Evolutionary conservation across 1,139 yeast species (phyloP), one percentile per base, ranked within the genome.

Genomic region (Blastobotrys elegans): DNA sequence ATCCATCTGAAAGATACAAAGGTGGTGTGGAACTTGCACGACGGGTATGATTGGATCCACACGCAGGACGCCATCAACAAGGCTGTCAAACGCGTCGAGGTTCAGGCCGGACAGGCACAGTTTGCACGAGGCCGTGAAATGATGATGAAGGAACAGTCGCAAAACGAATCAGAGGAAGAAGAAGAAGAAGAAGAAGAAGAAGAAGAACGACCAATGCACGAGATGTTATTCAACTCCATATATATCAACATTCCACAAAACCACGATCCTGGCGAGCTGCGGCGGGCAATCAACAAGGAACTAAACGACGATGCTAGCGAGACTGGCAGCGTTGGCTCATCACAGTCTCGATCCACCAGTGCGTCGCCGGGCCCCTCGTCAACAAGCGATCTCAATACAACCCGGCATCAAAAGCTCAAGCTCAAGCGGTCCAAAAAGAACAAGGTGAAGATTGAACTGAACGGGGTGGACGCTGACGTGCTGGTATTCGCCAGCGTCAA

Each of bases 21-120:
- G 13, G 48, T 74, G 0, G 65, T 65, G 3, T 67, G 92, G 51
- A 80, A 76, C 50, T 66, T 92, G 35, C 81, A 78, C 62, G 98
- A 92, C 68, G 99, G 99, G 0, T 92, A 82, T 60, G 98, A 92
- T 62, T 89, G 97, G 96, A 77, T 77, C 49, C 79, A 79, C 43
- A 88, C 97, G 0, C 73, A 95, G 52, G 74, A 72, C 36, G 73
- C 80, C 0, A 82, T 92, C 24, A 70, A 74, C 20, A 76, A 74
- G 5, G 86, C 87, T 0, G 82, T 90, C 0, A 74, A 74, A 48
- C 67, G 76, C 31, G 78, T 85, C 13, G 87, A 83, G 55, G 69
- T 66, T 11, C 74, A 70, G 45, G 81, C 76, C 0, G 57, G 53
- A 11, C 71, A 68, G 43, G 63, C 64, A 26, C 56, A 56, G 41